Percentiles rank a stretch among this genome's conserved stretches.
Evolutionary conservation across 2,329 filamentous ascomycete genomes (phyloP).

Genomic region (Xylaria sp.): DNA sequence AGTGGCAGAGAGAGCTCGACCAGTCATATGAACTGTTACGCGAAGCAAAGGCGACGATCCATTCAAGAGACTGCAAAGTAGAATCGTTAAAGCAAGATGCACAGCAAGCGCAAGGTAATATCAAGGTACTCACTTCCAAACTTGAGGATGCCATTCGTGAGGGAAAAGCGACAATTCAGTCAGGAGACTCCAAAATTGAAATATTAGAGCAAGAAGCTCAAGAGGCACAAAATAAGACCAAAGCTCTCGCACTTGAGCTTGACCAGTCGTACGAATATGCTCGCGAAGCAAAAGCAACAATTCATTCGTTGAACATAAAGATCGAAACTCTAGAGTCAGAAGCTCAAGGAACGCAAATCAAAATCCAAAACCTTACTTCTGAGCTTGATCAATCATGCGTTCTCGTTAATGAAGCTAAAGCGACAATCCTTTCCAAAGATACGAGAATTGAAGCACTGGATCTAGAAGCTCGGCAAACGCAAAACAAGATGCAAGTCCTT

Average conservation of each 20-base stretch:
- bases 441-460: neutral
- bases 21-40: neutral
- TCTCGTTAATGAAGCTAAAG: neutral
- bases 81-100: neutral
- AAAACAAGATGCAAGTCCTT: neutral
- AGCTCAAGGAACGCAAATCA: too few relatives aligned
- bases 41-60: neutral
- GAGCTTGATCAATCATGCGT: neutral
- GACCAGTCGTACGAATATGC: too few relatives aligned
- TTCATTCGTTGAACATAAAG: too few relatives aligned
- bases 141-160: too few relatives aligned
- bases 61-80: neutral
- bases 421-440: neutral
- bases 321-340: too few relatives aligned
- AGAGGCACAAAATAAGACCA: too few relatives aligned
- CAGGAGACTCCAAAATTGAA: neutral
- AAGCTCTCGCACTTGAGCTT: too few relatives aligned
- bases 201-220: too few relatives aligned
- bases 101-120: neutral
- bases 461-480: neutral
- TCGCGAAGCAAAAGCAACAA: too few relatives aligned
- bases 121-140: neutral
- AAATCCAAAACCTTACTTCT: too few relatives aligned
- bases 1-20: conserved; percentile 3
- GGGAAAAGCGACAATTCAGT: neutral